Conservation (phyloP, 2,329 filamentous ascomycete species). For the Botryotinia narcissicola region DNA sequence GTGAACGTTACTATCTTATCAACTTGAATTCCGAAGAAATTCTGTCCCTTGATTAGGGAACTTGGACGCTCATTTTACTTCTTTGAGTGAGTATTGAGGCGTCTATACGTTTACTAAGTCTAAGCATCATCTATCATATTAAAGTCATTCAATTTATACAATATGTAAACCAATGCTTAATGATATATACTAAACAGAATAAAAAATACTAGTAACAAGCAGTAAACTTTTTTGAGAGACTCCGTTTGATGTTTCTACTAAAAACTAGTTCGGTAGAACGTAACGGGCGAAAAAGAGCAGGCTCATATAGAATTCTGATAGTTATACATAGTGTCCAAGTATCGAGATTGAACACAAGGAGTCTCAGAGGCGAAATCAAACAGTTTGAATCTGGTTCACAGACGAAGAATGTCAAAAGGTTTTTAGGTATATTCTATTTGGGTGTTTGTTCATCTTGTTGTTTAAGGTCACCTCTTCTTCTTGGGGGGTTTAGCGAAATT, state of each 20-base stretch:
- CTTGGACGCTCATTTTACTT: neutral
- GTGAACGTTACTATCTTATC: neutral
- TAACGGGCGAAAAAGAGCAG: neutral
- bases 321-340: neutral
- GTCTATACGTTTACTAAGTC: neutral
- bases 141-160: accelerated
- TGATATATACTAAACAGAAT: neutral
- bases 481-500: neutral
- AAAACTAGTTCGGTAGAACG: neutral
- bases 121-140: accelerated
- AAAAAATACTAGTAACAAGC: neutral
- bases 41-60: neutral
- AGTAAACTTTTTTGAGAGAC: neutral
- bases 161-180: neutral
- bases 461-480: neutral
- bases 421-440: neutral
- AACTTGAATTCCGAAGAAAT: accelerated
- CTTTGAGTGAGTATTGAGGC: neutral
- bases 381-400: accelerated
- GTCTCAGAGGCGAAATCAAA: neutral
- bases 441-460: accelerated
- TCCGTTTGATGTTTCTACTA: neutral
- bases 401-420: accelerated
- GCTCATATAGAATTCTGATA: neutral
- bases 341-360: neutral